Base-by-base conservation (phyloP, 1,139 yeast species). In the Candida labiduridarum region DNA sequence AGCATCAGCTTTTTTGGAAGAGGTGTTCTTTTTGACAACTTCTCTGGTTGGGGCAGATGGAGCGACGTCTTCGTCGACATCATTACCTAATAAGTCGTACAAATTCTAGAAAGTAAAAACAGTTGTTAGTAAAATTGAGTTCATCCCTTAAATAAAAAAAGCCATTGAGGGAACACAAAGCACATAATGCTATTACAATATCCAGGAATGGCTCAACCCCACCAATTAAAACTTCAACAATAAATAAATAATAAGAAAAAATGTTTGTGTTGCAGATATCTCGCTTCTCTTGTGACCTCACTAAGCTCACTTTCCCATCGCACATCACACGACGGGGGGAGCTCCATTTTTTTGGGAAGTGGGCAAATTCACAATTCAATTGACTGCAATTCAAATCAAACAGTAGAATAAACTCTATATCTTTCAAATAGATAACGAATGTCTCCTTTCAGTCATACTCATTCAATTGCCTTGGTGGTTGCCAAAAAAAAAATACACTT, bases 1-100 rank as follows among this genome's bases (percentile, higher is more conserved):
- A 59, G 78, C 85, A 69, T 91, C 97, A 53, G 85, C 70, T 83
- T 92, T 92, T 84, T 89, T 90, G 68, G 96, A 85, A 57, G 96
- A 84, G 61, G 96, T 85, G 73, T 74, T 72, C 79, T 85, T 82
- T 82, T 86, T 91, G 69, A 89, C 95, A 59, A 89, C 76, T 74
- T 89, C 96, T 77, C 75, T 86, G 68, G 84, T 79, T 56, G 84
- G 77, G 56, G 71, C 66, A 55, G 76, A 75, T 59, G 81, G 79
- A 59, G 81, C 78, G 58, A 72, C 76, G 51, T 72, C 76, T 89
- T 59, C 67, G 70, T 89, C 95, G 66, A 87, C 90, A 79, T 90
- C 96, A 84, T 90, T 85, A 66, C 84, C 81, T 66, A 76, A 75
- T 65, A 77, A 73, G 64, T 71, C 74, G 71, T 63, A 77, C 65